Evolutionary conservation across 768 basidiomycete genomes (phyloP).

Genomic region (Brasilioporus rufonigricans): DNA sequence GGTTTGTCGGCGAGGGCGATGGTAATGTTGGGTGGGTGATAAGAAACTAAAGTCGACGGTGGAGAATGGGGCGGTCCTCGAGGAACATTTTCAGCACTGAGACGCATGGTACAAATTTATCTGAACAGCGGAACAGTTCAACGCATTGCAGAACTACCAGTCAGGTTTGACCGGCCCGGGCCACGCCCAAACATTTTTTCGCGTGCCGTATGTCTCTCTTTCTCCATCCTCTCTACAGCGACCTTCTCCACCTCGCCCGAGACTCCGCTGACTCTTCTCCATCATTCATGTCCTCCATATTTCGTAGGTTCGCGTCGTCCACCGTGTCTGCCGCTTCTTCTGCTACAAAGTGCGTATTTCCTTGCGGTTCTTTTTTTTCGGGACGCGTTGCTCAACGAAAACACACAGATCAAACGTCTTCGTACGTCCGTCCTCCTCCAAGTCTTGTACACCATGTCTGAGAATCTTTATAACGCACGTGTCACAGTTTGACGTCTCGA

Average conservation of each 20-base stretch:
- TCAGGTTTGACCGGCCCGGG: neutral
- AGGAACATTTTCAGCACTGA: too few relatives aligned
- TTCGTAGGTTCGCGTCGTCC: slow-evolving; percentile 51
- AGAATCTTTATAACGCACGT: neutral
- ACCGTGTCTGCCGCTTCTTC: slow-evolving; percentile 36
- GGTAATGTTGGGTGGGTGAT: too few relatives aligned
- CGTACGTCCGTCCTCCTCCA: slow-evolving; percentile 27
- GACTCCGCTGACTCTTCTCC: slow-evolving; percentile 16
- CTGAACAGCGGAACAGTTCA: too few relatives aligned
- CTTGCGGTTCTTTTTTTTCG: neutral
- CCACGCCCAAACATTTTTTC: neutral
- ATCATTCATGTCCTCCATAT: slow-evolving; percentile 45
- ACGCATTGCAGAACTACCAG: too few relatives aligned
- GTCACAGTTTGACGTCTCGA: slow-evolving; percentile 61
- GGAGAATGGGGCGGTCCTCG: too few relatives aligned
- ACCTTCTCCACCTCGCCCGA: slow-evolving; percentile 18
- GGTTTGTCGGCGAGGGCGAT: too few relatives aligned
- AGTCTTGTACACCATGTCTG: neutral
- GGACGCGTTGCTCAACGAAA: slow-evolving; percentile 2
- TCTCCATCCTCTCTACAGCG: slow-evolving; percentile 23
- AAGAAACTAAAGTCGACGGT: too few relatives aligned
- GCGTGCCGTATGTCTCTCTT: slow-evolving; percentile 20
- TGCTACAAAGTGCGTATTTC: slow-evolving; percentile 12
- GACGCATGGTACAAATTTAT: too few relatives aligned
- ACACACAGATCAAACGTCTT: slow-evolving; percentile 25